Percentiles rank a stretch among this genome's conserved stretches.
These are phyloP conservation scores for Begonia loranthoides DNA, from an alignment of 306 rosid genomes.

Conservation along the genomic window DNA sequence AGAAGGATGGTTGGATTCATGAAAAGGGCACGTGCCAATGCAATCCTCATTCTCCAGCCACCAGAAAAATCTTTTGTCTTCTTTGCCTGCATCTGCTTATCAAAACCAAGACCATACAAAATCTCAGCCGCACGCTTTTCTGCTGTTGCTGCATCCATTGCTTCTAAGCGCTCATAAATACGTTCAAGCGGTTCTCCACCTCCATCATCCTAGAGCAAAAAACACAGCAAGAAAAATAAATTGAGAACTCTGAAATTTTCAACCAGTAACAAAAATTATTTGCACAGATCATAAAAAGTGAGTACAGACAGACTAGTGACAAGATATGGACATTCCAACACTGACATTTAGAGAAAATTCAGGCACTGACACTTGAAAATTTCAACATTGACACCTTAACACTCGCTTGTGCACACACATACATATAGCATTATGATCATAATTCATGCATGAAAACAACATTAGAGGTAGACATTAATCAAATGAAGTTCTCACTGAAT, in stretches of 20 bases:
- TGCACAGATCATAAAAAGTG: too few species aligned
- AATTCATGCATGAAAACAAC: too few species aligned
- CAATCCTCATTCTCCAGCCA: slow-evolving; percentile 99
- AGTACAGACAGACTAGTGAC: too few species aligned
- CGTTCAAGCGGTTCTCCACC: slow-evolving; percentile 93
- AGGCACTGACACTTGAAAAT: too few species aligned
- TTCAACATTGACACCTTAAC: too few species aligned
- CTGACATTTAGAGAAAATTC: too few species aligned
- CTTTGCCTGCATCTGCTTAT: slow-evolving; percentile 90
- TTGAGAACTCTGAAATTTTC: neutral
- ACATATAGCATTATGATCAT: too few species aligned
- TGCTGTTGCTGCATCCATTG: slow-evolving; percentile 89
- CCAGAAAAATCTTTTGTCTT: slow-evolving; percentile 93
- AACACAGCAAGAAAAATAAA: neutral
- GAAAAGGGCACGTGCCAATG: slow-evolving; percentile 86
- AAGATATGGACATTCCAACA: too few species aligned
- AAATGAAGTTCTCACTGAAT: too few species aligned
- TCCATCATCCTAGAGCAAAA: slow-evolving; percentile 61
- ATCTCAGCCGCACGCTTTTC: slow-evolving; percentile 99
- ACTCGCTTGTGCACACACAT: too few species aligned
- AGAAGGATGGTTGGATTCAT: slow-evolving; percentile 89
- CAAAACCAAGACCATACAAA: slow-evolving; percentile 80
- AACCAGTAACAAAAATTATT: neutral
- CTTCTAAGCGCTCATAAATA: slow-evolving; percentile 79
- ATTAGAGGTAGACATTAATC: too few species aligned